Base-by-base conservation (phyloP, 2,329 filamentous ascomycete species). In the Colletotrichum tabaci region DNA sequence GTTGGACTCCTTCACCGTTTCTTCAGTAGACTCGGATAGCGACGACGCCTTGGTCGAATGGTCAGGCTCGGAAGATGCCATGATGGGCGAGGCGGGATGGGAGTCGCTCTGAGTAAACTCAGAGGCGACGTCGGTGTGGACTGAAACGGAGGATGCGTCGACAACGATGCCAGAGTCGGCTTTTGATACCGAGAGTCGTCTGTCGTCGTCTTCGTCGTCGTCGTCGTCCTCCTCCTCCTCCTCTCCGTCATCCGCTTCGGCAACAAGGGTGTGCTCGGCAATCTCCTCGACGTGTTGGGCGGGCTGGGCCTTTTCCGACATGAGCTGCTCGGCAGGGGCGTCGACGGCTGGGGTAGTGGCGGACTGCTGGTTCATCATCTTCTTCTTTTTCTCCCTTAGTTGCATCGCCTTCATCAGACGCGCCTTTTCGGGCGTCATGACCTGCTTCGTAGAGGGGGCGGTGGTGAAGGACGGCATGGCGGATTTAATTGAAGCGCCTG, bases 371-470 rank as follows among this genome's bases (percentile, higher is more conserved):
- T 75, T 80, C 78, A 80, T 80, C 81, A 80, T 80, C 81, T 83
- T 84, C 79, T 84, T 91, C 80, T 94, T 95, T 82, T 93, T 94
- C 82, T 97, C 96, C 63, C 96, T 89, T 75, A 98, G 82, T 81
- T 98, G 93, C 83, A 98, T 88, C 9, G 96, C 96, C 84, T 97
- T 98, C 94, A 98, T 95, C 74, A 99, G 85, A 66, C 96, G 89
- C 72, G 94, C 91, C 84, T 97, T 98, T 81, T 99, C 96, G 0
- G 94, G 94, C 1, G 94, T 94, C 77, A 97, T 92, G 80, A 86
- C 76, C 81, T 83, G 82, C 76, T 83, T 84, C 7, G 80, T 78
- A 30, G 84, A 84, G 66, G 84, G 84, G 66, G 84, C 74, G 66
- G 60, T 70, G 55, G 61, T 66, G 50, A 72, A 55, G 4, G 81